phyloP scores from a whole-genome alignment of 2,329 filamentous ascomycete species.

The Fusarium sterilihyphosum region DNA sequence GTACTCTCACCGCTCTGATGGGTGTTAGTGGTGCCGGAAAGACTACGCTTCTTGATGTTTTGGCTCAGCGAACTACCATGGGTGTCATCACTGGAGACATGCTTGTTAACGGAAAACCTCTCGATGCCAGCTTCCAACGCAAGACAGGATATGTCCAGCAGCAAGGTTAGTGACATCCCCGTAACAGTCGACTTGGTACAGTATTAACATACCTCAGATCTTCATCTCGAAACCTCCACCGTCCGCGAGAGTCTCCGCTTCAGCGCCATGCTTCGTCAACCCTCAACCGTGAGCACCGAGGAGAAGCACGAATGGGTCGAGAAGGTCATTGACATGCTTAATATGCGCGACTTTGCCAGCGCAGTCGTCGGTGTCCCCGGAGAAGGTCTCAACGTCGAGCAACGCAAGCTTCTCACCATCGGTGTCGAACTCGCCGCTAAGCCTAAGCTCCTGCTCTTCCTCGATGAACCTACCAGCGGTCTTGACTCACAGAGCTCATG shows the following conservation, averaged over 20 bases:
- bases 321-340: constrained; percentile 71
- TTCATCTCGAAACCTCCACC: constrained; percentile 65
- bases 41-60: constrained; percentile 55
- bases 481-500: constrained; percentile 72
- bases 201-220: too few species aligned
- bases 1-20: constrained; percentile 84
- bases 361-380: constrained; percentile 72
- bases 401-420: constrained; percentile 70
- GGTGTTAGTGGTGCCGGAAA: constrained; percentile 64
- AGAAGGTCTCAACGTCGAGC: constrained; percentile 69
- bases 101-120: constrained; percentile 69
- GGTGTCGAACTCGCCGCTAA: constrained; percentile 68
- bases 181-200: too few species aligned
- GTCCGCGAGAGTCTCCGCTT: constrained; percentile 65
- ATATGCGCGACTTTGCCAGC: constrained; percentile 74
- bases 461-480: constrained; percentile 70
- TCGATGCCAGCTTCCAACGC: constrained; percentile 68
- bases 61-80: constrained; percentile 63
- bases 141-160: constrained; percentile 76
- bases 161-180: constrained; percentile 54
- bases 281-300: constrained; percentile 59
- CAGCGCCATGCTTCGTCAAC: constrained; percentile 67
- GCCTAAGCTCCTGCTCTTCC: constrained; percentile 67
- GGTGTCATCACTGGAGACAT: constrained; percentile 74
- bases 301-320: constrained; percentile 72